A percentile compares a stretch with the other conserved stretches of the same genome.
Evolutionary conservation across 1,139 yeast genomes (phyloP).

Genomic region (Blastobotrys elegans): DNA sequence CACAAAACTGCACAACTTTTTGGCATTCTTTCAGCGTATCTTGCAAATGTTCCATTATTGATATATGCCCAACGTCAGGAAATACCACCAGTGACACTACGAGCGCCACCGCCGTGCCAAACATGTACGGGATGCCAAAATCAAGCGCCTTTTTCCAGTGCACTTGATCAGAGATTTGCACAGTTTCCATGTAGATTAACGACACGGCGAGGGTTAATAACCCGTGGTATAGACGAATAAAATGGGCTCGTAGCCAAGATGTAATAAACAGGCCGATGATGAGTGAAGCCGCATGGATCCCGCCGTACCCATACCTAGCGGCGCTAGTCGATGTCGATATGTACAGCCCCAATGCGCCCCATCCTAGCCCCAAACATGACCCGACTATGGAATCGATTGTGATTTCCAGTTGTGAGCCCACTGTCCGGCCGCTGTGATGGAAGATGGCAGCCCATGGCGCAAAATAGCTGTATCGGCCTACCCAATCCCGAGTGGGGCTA

Average conservation of each 20-base stretch:
- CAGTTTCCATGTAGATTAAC: constrained; percentile 33
- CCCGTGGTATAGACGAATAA: constrained; percentile 38
- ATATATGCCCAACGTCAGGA: constrained; percentile 40
- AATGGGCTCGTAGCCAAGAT: constrained; percentile 42
- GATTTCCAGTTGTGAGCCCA: constrained; percentile 48
- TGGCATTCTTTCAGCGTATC: constrained; percentile 20
- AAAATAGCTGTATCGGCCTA: constrained; percentile 38
- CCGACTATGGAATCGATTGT: constrained; percentile 41
- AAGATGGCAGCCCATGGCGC: constrained; percentile 41
- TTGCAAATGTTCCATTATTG: constrained; percentile 19
- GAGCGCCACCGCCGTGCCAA: constrained; percentile 41
- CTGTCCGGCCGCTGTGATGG: constrained; percentile 44
- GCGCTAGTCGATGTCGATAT: constrained; percentile 40
- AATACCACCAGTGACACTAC: constrained; percentile 34
- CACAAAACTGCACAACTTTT: constrained; percentile 16
- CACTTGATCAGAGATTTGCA: constrained; percentile 18
- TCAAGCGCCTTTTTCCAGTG: constrained; percentile 41
- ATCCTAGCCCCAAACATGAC: constrained; percentile 44
- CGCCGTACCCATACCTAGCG: constrained; percentile 43
- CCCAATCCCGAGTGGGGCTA: constrained; percentile 39
- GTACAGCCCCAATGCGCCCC: constrained; percentile 42
- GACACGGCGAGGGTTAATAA: constrained; percentile 37
- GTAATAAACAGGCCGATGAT: constrained; percentile 37
- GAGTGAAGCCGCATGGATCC: constrained; percentile 42
- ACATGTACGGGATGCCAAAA: constrained; percentile 41